Evolutionary conservation across 306 rosid genomes (phyloP), one percentile per base, ranked within the genome.

Genomic region (Cucurbita pepo): DNA sequence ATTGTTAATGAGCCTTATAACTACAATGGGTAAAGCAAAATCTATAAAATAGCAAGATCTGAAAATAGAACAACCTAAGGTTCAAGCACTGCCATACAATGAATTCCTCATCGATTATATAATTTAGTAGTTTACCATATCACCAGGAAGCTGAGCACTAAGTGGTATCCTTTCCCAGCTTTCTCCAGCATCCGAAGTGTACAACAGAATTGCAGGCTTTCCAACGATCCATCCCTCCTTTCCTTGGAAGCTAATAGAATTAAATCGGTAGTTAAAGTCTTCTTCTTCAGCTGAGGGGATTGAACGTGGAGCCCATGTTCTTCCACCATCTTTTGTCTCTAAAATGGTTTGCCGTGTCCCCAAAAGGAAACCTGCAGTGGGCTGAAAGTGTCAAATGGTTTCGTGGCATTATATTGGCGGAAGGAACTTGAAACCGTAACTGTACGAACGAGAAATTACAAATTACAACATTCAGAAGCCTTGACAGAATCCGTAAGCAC

Each of bases 171-270:
- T 80, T 74, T 86, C 88, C 98, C 98, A 94, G 79, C 85, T 89
- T 8, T 89, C 89, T 69, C 98, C 98, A 37, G 96, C 84, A 86
- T 94, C 88, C 56, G 91, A 78, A 72, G 98, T 94, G 83, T 90
- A 82, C 84, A 94, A 75, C 10, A 94, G 85, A 77, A 94, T 90
- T 21, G 96, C 86, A 69, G 98, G 98, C 22, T 94, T 90, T 10
- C 98, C 98, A 11, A 94, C 94, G 36, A 94, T 94, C 96, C 98
- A 94, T 5, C 98, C 97, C 77, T 94, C 98, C 71, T 86, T 89
- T 73, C 98, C 98, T 79, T 83, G 82, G 80, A 94, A 94, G 86
- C 96, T 94, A 61, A 94, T 90, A 44, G 96, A 64, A 78, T 94
- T 94, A 77, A 94, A 94, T 60, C 98, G 85, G 74, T 90, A 94